Evolutionary conservation across 306 rosid genomes (phyloP), one percentile per base, ranked within the genome.

Genomic region (Begonia peltatifolia): DNA sequence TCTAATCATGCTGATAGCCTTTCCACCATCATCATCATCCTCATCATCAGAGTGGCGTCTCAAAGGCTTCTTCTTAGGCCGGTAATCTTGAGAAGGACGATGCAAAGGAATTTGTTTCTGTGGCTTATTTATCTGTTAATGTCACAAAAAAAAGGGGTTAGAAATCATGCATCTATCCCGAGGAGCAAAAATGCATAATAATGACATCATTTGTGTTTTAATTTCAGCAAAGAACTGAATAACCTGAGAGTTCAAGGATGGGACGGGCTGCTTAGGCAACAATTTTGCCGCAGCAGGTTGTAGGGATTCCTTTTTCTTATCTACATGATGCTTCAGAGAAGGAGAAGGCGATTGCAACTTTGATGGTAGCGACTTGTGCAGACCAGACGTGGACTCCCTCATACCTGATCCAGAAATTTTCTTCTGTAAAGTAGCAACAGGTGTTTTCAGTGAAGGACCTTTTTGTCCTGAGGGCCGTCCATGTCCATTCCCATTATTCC

Each of bases 181-280:
- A 41, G 16, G 20, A 46, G 18, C 46, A 9, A 42, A 17, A 17
- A 17, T 17, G 18, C 18, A 17, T 17, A 12, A 44, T 10, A n/a
- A 10, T 44, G 48, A 11, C 48, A 10, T 50, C 17, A 30, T 17
- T 30, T 30, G 38, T 30, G 53, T 50, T 49, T 50, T 2, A 48
- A 1, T 55, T 50, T 30, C 3, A n/a, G 51, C 30, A 68, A 43
- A 57, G n/a, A 46, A 15, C 25, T 43, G 35, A 10, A 18, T 52
- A 50, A 81, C 97, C 95, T 83, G 87, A 60, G 80, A 67, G 72
- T 57, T 80, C 61, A 83, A 52, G 17, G 81, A 50, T 53, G 72
- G 59, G 46, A 73, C 64, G 12, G 79, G 67, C 58, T 63, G 90
- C 70, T 68, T 85, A 8, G 83, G 77, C 43, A 68, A 35, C 65